Evolutionary conservation across 2,329 filamentous ascomycete genomes (phyloP).

Genomic region (Capronia americana): DNA sequence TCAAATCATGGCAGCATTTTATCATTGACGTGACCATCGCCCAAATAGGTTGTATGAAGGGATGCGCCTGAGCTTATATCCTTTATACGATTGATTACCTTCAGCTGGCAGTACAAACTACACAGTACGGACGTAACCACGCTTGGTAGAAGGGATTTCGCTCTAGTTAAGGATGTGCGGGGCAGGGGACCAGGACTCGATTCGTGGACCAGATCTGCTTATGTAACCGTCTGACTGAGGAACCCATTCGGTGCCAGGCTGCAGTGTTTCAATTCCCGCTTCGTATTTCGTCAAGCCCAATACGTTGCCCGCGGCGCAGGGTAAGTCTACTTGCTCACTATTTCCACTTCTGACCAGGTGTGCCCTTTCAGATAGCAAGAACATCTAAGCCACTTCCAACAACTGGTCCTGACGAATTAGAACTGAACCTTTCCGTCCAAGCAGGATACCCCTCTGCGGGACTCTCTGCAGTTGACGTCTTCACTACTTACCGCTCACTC

Average conservation of each 20-base stretch:
- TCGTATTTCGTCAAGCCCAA: background rate
- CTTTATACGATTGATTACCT: no score
- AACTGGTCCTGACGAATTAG: background rate
- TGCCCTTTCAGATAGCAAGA: background rate
- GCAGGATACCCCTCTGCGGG: background rate
- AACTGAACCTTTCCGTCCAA: background rate
- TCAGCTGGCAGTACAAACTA: no score
- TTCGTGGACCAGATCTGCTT: background rate
- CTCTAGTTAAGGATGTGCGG: background rate
- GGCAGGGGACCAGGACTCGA: background rate
- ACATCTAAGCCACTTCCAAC: background rate
- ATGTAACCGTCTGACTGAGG: background rate
- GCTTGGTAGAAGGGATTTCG: background rate
- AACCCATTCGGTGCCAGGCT: background rate
- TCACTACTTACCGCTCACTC: background rate
- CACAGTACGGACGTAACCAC: background rate
- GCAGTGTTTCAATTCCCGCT: background rate
- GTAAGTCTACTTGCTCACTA: background rate
- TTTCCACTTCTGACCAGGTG: background rate
- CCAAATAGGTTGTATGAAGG: background rate
- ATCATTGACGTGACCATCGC: background rate
- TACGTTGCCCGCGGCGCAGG: background rate
- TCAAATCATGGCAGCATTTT: background rate
- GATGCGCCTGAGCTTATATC: background rate
- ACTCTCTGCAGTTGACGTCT: background rate